These are phyloP conservation scores for Cercospora nicotianae DNA, from an alignment of 2,329 filamentous ascomycete genomes.

Conservation along the genomic window DNA sequence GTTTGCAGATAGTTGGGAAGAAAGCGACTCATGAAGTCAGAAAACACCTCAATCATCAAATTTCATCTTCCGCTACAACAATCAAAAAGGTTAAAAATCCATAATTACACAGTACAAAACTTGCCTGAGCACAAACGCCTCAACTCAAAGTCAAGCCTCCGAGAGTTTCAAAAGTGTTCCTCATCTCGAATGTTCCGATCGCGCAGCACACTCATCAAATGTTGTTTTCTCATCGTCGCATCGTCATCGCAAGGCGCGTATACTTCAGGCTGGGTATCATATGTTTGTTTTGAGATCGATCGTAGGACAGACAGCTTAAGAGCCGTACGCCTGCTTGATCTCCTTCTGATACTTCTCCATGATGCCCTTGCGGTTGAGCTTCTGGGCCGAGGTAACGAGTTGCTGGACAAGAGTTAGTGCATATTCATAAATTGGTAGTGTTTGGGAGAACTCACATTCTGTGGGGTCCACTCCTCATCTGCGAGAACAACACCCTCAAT, in stretches of 20 bases:
- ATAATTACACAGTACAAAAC: background rate
- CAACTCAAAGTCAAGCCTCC: background rate
- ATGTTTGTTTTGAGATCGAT: background rate
- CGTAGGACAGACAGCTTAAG: background rate
- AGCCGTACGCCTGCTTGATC: slow-evolving; percentile 50
- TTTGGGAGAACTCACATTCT: slow-evolving; percentile 62
- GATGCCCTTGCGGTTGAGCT: slow-evolving; percentile 54
- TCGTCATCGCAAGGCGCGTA: slow-evolving; percentile 4
- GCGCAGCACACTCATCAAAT: background rate
- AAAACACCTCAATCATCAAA: background rate
- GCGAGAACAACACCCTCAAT: slow-evolving; percentile 74
- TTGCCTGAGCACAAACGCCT: background rate
- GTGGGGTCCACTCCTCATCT: slow-evolving; percentile 85
- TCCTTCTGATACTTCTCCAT: slow-evolving; percentile 54
- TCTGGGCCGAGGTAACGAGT: slow-evolving; percentile 54
- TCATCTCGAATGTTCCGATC: background rate
- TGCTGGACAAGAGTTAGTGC: slow-evolving; percentile 38
- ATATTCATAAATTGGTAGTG: slow-evolving; percentile 19
- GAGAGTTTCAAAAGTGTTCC: background rate
- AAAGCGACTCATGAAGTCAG: too few species aligned
- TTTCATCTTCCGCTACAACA: background rate
- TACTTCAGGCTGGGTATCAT: slow-evolving; percentile 6
- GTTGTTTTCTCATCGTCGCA: background rate
- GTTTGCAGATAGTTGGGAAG: too few species aligned
- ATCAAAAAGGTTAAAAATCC: background rate